Evolutionary conservation across 768 basidiomycete species (phyloP).

Genomic region (Boletus fagicola): DNA sequence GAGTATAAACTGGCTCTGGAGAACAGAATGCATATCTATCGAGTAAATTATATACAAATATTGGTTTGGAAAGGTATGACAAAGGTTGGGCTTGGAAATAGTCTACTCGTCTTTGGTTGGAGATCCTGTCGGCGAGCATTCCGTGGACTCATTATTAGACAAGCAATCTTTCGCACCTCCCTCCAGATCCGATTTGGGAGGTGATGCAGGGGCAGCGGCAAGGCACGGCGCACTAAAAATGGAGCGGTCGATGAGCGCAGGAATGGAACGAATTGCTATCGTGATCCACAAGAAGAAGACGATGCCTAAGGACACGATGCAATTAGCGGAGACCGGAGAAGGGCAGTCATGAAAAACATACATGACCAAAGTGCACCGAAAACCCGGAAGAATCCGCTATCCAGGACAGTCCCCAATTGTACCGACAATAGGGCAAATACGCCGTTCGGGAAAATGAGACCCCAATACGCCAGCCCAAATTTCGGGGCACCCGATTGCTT

Average conservation of each 20-base stretch:
- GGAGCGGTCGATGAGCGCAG: conserved; percentile 44
- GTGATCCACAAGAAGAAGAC: conserved; percentile 43
- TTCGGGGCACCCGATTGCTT: conserved; percentile 34
- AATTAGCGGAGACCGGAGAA: background rate
- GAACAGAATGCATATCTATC: background rate
- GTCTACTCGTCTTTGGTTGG: background rate
- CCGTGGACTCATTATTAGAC: background rate
- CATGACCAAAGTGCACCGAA: conserved; percentile 55
- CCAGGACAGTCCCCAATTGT: conserved; percentile 47
- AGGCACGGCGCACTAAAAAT: conserved; percentile 49
- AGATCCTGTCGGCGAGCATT: background rate
- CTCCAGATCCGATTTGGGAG: conserved; percentile 11
- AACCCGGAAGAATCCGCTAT: conserved; percentile 49
- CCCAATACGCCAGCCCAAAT: conserved; percentile 53
- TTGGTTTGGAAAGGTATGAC: background rate
- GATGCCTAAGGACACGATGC: conserved; percentile 29
- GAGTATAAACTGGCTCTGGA: too few relatives aligned
- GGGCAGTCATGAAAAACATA: conserved; percentile 26
- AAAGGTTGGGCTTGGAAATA: background rate
- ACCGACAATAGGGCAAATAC: conserved; percentile 51
- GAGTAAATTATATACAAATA: background rate
- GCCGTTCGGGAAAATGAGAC: conserved; percentile 54
- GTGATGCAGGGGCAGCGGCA: conserved; percentile 16
- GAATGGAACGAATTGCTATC: conserved; percentile 43
- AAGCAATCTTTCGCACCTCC: background rate